A percentile compares a stretch with the other conserved stretches of the same genome.
phyloP scores from a whole-genome alignment of 73 alveolate species.

The Paramecium primaurelia region DNA sequence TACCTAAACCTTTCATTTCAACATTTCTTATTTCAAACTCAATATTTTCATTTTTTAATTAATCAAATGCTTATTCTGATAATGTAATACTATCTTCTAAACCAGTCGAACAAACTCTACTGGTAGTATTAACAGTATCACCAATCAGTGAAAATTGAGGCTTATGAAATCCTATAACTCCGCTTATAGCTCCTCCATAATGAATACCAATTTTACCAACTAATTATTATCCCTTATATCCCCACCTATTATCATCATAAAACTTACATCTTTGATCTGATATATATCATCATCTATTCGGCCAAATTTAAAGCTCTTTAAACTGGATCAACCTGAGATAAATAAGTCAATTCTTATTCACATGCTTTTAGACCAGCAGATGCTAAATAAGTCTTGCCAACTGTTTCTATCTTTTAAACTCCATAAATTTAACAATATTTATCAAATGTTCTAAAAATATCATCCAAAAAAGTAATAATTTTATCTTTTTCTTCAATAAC shows the following conservation, averaged over 20 bases:
- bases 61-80: slow-evolving; percentile 51
- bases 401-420: slow-evolving; percentile 52
- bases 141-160: slow-evolving; percentile 57
- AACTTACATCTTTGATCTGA: not conserved
- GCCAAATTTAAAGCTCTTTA: slow-evolving; percentile 55
- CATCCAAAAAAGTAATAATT: slow-evolving; percentile 40
- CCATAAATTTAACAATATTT: slow-evolving; percentile 33
- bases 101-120: slow-evolving; percentile 59
- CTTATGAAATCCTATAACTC: slow-evolving; percentile 55
- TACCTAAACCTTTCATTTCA: slow-evolving; percentile 35
- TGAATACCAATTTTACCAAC: slow-evolving; percentile 54
- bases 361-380: slow-evolving; percentile 52
- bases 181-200: slow-evolving; percentile 55
- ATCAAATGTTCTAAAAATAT: slow-evolving; percentile 45
- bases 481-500: slow-evolving; percentile 40
- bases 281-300: not conserved
- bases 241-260: not conserved
- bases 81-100: slow-evolving; percentile 41
- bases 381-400: slow-evolving; percentile 55
- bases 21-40: not conserved
- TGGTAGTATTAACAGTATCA: slow-evolving; percentile 53
- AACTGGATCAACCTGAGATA: slow-evolving; percentile 43
- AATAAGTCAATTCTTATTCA: slow-evolving; percentile 33
- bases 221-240: not conserved
- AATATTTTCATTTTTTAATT: slow-evolving; percentile 7